These are phyloP conservation scores for Cocos nucifera DNA, from an alignment of 176 grass and related monocot genomes.

Conservation along the genomic window DNA sequence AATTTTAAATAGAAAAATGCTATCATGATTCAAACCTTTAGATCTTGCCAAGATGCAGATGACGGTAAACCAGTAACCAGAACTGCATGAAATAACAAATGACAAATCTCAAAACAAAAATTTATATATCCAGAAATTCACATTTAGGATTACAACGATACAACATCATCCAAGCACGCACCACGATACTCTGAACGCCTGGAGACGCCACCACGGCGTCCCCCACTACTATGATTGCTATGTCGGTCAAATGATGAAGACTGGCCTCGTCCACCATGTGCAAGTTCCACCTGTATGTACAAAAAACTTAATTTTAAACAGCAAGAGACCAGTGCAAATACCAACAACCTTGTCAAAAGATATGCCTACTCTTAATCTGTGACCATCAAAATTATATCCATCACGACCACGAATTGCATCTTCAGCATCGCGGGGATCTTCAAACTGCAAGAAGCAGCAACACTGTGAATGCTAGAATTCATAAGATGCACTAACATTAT, in stretches of 20 bases:
- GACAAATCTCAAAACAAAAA: background rate
- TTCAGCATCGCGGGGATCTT: constrained; percentile 87
- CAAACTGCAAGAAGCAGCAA: constrained; percentile 46
- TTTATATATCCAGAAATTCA: constrained; percentile 3
- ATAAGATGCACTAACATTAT: too few relatives aligned
- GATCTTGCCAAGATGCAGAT: constrained; percentile 97
- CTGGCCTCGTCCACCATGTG: constrained; percentile 79
- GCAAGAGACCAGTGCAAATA: background rate
- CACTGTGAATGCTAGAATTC: too few relatives aligned
- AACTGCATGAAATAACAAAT: constrained; percentile 35
- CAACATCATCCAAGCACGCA: constrained; percentile 19
- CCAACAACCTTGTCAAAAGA: background rate
- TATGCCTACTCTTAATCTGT: constrained; percentile 56
- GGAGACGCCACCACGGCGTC: constrained; percentile 62
- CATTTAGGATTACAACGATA: background rate
- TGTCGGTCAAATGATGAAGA: constrained; percentile 40
- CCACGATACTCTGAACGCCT: constrained; percentile 85
- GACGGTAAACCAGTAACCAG: constrained; percentile 75
- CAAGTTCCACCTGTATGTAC: constrained; percentile 59
- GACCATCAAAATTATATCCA: constrained; percentile 91
- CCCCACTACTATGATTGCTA: constrained; percentile 42
- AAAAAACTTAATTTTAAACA: background rate
- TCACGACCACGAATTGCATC: constrained; percentile 78
- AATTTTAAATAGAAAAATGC: background rate
- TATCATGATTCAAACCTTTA: constrained; percentile 50